phyloP scores from a whole-genome alignment of 2,329 filamentous ascomycete species.

The Colletotrichum theobromicola region DNA sequence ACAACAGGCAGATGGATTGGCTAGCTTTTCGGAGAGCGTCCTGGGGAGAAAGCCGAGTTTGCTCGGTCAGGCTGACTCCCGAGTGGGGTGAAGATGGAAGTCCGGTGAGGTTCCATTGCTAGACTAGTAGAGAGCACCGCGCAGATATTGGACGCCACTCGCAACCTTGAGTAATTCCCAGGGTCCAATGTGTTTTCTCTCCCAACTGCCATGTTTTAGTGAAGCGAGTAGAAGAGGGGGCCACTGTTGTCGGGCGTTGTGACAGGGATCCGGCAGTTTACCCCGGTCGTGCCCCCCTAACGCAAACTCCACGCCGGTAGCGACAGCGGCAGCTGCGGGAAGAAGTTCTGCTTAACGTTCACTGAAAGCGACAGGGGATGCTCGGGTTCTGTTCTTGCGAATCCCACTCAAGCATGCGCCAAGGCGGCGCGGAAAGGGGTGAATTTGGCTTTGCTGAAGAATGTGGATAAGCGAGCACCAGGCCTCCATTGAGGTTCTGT shows the following conservation, averaged over 20 bases:
- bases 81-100: background rate
- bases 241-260: background rate
- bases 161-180: background rate
- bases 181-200: background rate
- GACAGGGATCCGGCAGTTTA: background rate
- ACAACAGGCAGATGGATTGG: background rate
- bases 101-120: background rate
- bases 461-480: background rate
- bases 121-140: background rate
- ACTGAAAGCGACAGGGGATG: background rate
- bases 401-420: background rate
- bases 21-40: background rate
- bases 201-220: background rate
- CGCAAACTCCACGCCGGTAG: background rate
- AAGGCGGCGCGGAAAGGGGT: background rate
- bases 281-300: slow-evolving; percentile 9
- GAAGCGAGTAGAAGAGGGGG: background rate
- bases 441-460: background rate
- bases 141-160: background rate
- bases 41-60: background rate
- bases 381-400: background rate
- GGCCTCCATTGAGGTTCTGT: background rate
- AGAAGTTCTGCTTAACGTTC: background rate
- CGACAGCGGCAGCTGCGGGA: slow-evolving; percentile 1
- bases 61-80: background rate